A percentile compares a stretch with the other conserved stretches of the same genome.
Conservation (phyloP, 257 asterid genomes). For the Fraxinus cuspidata region DNA sequence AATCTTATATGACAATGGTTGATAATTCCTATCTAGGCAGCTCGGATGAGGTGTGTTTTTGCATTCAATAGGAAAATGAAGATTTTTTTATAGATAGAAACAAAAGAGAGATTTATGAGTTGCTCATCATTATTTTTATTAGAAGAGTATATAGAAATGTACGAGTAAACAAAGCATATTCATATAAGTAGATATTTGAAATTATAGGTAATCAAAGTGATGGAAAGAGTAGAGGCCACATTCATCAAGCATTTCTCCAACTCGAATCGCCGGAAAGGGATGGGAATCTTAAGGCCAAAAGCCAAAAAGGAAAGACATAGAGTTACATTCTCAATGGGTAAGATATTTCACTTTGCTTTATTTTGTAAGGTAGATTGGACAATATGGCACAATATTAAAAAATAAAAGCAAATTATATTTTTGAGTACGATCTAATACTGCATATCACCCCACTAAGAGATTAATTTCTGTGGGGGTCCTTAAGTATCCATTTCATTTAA, state of each 20-base stretch:
- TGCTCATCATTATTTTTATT: too few species aligned
- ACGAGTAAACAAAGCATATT: too few species aligned
- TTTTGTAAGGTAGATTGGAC: neutral
- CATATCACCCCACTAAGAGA: neutral
- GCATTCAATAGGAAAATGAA: too few species aligned
- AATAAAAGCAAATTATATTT: too few species aligned
- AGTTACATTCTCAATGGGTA: slow-evolving; percentile 51
- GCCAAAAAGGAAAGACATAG: slow-evolving; percentile 43
- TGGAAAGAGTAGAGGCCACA: slow-evolving; percentile 55
- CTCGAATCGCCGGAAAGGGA: slow-evolving; percentile 51
- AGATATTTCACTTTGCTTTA: neutral
- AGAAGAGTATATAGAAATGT: too few species aligned
- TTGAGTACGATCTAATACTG: neutral
- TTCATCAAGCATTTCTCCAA: slow-evolving; percentile 61
- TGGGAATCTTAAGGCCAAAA: slow-evolving; percentile 49
- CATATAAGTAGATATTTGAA: slow-evolving; percentile 7
- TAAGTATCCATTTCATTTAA: slow-evolving; percentile 1
- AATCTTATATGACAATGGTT: slow-evolving; percentile 52
- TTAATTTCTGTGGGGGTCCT: neutral
- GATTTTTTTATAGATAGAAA: too few species aligned
- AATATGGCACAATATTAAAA: neutral
- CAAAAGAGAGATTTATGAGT: too few species aligned
- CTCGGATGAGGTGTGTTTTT: slow-evolving; percentile 53
- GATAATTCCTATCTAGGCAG: slow-evolving; percentile 55
- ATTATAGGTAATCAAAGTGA: slow-evolving; percentile 44